A percentile compares a stretch with the other conserved stretches of the same genome.
These are phyloP conservation scores for Fraxinus americana DNA, from an alignment of 257 asterid species.

Conservation along the genomic window DNA sequence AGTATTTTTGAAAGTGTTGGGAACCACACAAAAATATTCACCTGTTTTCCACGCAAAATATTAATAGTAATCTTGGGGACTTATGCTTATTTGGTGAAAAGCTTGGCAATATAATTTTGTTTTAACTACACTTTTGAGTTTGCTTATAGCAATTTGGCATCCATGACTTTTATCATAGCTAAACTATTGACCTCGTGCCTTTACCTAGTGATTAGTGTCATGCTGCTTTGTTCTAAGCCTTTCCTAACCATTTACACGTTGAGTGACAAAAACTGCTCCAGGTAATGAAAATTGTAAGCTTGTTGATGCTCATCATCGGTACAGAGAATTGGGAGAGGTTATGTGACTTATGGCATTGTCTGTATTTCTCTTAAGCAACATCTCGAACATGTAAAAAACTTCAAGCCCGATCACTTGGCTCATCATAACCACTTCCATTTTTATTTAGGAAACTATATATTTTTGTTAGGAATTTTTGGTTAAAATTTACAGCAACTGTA, in stretches of 20 bases:
- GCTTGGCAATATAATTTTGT: background rate
- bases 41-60: background rate
- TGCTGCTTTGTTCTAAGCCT: background rate
- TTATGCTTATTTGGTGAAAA: background rate
- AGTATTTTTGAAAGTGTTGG: background rate
- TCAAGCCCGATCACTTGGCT: background rate
- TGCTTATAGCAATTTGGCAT: background rate
- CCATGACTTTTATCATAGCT: background rate
- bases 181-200: background rate
- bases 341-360: background rate
- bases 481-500: background rate
- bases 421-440: too few species aligned
- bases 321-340: background rate
- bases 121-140: background rate
- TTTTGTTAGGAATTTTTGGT: background rate
- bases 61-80: background rate
- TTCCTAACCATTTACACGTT: background rate
- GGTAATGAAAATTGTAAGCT: background rate
- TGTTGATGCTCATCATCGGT: background rate
- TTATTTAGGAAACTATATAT: too few species aligned
- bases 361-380: background rate
- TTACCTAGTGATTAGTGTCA: background rate
- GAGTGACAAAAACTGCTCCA: background rate
- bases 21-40: background rate
- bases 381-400: background rate